Percentiles rank a stretch among this genome's conserved stretches.
Evolutionary conservation across 139 green algal genomes (phyloP).

Genomic region (Auxenochlorella pyrenoidosa): DNA sequence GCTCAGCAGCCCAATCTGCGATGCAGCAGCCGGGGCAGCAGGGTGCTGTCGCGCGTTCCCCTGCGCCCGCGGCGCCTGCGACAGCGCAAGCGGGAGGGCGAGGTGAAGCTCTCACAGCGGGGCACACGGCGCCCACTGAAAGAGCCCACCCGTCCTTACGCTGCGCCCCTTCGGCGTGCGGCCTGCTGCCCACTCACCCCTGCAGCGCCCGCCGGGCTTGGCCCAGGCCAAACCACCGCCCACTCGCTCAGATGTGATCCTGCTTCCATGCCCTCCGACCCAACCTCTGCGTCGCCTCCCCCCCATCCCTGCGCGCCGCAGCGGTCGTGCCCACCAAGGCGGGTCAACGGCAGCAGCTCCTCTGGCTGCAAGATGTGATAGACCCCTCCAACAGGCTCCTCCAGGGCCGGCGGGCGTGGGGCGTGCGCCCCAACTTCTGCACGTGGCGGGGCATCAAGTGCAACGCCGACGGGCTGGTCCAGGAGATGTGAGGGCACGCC

Average conservation of each 20-base stretch:
- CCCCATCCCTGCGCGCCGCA: neutral
- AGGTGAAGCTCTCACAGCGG: neutral
- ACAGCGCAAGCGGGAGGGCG: neutral
- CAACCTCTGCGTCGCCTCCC: neutral
- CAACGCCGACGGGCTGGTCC: slow-evolving; percentile 31
- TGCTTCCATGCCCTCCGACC: neutral
- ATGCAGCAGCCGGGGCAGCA: no score
- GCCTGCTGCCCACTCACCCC: neutral
- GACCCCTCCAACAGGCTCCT: neutral
- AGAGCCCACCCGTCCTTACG: neutral
- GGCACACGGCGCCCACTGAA: neutral
- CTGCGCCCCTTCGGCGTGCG: neutral
- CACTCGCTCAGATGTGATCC: neutral
- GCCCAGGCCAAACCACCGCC: neutral
- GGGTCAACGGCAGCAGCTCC: neutral
- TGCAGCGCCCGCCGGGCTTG: neutral
- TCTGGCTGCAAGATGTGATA: slow-evolving; percentile 1
- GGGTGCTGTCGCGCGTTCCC: no score
- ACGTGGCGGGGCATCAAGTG: slow-evolving; percentile 39
- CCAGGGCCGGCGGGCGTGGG: neutral
- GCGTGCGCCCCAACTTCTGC: neutral
- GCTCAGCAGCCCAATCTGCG: no score
- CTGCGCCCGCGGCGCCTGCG: no score
- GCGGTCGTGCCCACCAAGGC: neutral
- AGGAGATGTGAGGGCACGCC: slow-evolving; percentile 7